Base-by-base conservation (phyloP, 2,329 filamentous ascomycete species). In the Colletotrichum orchidophilum region DNA sequence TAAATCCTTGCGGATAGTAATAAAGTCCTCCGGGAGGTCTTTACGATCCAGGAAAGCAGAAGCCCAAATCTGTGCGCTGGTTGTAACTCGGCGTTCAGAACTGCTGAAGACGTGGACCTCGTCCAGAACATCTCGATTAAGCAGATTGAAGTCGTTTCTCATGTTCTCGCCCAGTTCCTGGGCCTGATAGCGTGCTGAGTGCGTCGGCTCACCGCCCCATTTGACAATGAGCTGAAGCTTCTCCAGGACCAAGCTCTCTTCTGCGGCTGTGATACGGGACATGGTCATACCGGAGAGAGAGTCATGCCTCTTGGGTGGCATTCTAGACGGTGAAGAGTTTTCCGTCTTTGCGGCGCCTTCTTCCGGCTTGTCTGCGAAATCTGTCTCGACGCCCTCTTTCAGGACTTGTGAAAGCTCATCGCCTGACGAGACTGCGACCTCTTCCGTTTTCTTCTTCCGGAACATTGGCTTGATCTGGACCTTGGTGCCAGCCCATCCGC, bases 391-490 rank as follows among this genome's bases (percentile, higher is more conserved):
- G 54, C 76, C 73, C 59, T 82, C 80, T 13, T 82, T 77, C 35
- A 81, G 74, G 61, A 76, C 75, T 27, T 76, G 72, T 35, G 77
- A 78, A 3, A 73, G 70, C 70, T 85, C 84, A 13, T 82, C 78
- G 13, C 69, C 69, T 7, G 69, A 69, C 29, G 64, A 69, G 4
- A 82, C 78, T 1, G 78, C 70, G 6, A 68, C 52, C 74, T 91
- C 89, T 61, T 93, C 89, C 3, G 91, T 88, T 77, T 91, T 94
- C 77, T 94, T 92, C 83, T 96, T 97, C 62, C 95, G 91, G 81
- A 99, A 99, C 95, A 99, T 97, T 11, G 96, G 96, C 81, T 99
- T 99, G 80, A 99, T 98, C 81, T 99, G 96, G 2, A 99, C 95
- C 81, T 99, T 99, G 1, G 96, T 99, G 0, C 96, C 96, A 4